Evolutionary conservation across 2,329 filamentous ascomycete species (phyloP), one percentile per base, ranked within the genome.

Genomic region (Beauveria pseudobassiana): DNA sequence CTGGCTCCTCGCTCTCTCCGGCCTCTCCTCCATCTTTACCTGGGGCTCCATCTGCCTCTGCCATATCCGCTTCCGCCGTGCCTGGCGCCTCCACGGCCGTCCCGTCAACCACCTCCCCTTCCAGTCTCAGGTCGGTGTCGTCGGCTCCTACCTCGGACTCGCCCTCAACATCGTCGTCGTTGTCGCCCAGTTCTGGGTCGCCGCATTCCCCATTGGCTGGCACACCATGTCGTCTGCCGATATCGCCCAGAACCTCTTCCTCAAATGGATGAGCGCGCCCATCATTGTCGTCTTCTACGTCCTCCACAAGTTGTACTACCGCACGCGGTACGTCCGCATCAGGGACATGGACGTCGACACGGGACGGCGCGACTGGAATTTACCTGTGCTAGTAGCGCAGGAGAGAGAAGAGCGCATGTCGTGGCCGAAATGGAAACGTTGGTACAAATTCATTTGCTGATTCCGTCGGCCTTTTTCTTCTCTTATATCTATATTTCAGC

Each of bases 31-130:
- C 51, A 83, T 91, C 71, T 90, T 93, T 77, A 92, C 88, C 5
- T 93, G 90, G 90, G 85, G 81, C 61, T 89, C 89, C 66, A 93
- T 96, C 73, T 96, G 91, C 73, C 77, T 96, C n/a, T 85, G 88
- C 26, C 93, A 97, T 75, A 96, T 97, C 70, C 91, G 92, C 61
- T 97, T 97, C 82, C 90, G 93, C 65, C 77, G 77, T 28, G 90
- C 87, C n/a, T 96, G 91, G 91, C 80, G 78, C 50, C 70, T 76
- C 14, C 84, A 87, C 64, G 89, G 89, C 50, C 88, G 87, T 71
- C 80, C 78, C n/a, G 77, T 93, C 42, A 79, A 86, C 61, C 90
- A 96, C 68, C 81, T 98, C 6, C 89, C 93, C 7, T 97, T 95
- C 78, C 80, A 77, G 42, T 90, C 90, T 0, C 90, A 96, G 71